Evolutionary conservation across 2,329 filamentous ascomycete genomes (phyloP).

Genomic region (Colletotrichum melonis): DNA sequence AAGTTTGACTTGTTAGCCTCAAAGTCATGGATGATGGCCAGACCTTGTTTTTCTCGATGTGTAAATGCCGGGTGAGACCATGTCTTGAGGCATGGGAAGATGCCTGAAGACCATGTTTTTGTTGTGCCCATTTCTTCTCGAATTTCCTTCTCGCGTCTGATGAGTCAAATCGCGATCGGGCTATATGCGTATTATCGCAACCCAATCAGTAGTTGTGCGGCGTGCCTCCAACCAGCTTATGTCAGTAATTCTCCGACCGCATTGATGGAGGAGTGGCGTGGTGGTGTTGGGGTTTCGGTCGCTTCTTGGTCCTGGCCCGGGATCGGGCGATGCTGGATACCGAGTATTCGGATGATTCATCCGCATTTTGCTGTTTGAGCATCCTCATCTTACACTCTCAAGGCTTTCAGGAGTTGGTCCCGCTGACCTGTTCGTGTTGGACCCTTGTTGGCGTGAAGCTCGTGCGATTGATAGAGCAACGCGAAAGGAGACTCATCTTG

Average conservation of each 20-base stretch:
- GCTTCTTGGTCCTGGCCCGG: constrained; percentile 11
- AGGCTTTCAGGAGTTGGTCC: background rate
- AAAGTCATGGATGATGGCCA: background rate
- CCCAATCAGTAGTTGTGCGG: background rate
- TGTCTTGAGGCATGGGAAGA: constrained; percentile 21
- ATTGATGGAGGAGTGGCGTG: background rate
- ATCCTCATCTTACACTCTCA: constrained; percentile 9
- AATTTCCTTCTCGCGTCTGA: constrained; percentile 22
- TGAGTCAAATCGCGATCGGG: constrained; percentile 8
- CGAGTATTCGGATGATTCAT: constrained; percentile 14
- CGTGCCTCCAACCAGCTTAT: constrained; percentile 17
- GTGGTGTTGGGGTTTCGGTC: constrained; percentile 29
- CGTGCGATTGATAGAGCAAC: constrained; percentile 36
- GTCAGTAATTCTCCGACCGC: constrained; percentile 33
- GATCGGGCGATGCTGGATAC: constrained; percentile 18
- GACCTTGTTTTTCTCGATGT: constrained; percentile 14
- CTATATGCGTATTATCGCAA: background rate
- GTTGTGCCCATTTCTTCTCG: constrained; percentile 8
- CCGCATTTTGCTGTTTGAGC: constrained; percentile 12
- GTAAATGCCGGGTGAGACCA: constrained; percentile 25
- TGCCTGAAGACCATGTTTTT: constrained; percentile 29
- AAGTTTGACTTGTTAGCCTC: background rate
- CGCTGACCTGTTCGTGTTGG: constrained; percentile 5
- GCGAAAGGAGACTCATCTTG: constrained; percentile 28
- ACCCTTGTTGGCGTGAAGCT: constrained; percentile 27